Percentiles rank a stretch among this genome's conserved stretches.
These are phyloP conservation scores for Catenaria anguillulae DNA, from an alignment of 371 early-diverging fungal genomes.

Conservation along the genomic window DNA sequence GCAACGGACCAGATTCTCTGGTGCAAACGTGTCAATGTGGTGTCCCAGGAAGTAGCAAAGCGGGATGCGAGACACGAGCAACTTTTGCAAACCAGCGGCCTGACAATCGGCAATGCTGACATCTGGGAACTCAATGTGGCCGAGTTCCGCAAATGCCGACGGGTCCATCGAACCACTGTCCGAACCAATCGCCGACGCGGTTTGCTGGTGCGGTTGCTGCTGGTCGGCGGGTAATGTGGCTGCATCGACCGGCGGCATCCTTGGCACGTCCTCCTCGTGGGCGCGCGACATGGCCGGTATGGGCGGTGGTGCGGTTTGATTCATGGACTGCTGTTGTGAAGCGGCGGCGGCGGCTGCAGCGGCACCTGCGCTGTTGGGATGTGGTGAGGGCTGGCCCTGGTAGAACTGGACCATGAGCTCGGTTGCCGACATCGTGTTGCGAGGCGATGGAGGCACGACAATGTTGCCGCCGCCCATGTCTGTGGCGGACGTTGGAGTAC, in stretches of 20 bases:
- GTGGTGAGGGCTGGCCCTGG: too few species aligned
- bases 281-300: not conserved
- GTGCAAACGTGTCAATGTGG: not conserved
- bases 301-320: not conserved
- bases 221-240: too few species aligned
- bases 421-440: not conserved
- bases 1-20: not conserved
- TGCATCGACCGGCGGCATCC: not conserved
- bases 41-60: slow-evolving; percentile 1
- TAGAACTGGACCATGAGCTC: not conserved
- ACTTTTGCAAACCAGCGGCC: not conserved
- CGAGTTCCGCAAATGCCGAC: too few species aligned
- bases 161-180: not conserved
- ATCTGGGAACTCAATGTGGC: not conserved
- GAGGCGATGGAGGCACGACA: not conserved
- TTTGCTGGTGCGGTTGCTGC: too few species aligned
- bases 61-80: slow-evolving; percentile 1
- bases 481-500: not conserved
- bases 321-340: too few species aligned
- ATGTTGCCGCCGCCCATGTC: not conserved
- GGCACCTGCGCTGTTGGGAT: too few species aligned
- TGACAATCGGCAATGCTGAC: not conserved
- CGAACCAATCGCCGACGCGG: too few species aligned
- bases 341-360: too few species aligned
- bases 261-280: not conserved